Percentiles rank a stretch among this genome's conserved stretches.
Conservation (phyloP, 2,329 filamentous ascomycete genomes). For the Ophiostoma tasmaniense region DNA sequence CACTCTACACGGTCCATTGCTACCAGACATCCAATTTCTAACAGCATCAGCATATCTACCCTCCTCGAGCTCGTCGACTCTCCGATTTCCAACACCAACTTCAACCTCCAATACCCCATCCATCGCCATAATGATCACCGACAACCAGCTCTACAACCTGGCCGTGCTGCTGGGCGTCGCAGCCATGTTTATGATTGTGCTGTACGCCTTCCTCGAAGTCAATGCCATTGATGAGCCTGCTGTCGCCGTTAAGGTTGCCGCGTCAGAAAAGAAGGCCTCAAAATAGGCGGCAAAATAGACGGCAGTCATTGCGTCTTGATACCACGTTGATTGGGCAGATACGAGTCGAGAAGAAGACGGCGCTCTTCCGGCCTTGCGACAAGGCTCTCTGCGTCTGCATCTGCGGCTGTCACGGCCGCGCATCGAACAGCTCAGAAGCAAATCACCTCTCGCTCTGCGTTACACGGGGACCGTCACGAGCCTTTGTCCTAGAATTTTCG, state of each 20-base stretch:
- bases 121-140: constrained; percentile 80
- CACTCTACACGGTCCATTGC: neutral
- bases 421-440: neutral
- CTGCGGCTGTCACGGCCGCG: neutral
- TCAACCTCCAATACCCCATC: neutral
- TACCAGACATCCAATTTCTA: neutral
- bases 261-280: constrained; percentile 15
- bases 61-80: neutral
- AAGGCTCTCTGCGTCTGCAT: neutral
- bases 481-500: neutral
- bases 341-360: neutral
- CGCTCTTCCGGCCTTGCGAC: neutral
- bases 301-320: neutral
- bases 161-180: constrained; percentile 87
- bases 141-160: constrained; percentile 81
- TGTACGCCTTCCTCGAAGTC: constrained; percentile 95
- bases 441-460: neutral
- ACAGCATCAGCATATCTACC: neutral
- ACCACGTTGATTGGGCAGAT: too few relatives aligned
- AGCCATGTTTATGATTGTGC: constrained; percentile 83
- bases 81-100: neutral
- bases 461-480: neutral
- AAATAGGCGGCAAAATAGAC: neutral
- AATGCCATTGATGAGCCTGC: constrained; percentile 52
- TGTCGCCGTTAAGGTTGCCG: constrained; percentile 11